Base-by-base conservation (phyloP, 2,329 filamentous ascomycete genomes). In the Cladophialophora carrionii region DNA sequence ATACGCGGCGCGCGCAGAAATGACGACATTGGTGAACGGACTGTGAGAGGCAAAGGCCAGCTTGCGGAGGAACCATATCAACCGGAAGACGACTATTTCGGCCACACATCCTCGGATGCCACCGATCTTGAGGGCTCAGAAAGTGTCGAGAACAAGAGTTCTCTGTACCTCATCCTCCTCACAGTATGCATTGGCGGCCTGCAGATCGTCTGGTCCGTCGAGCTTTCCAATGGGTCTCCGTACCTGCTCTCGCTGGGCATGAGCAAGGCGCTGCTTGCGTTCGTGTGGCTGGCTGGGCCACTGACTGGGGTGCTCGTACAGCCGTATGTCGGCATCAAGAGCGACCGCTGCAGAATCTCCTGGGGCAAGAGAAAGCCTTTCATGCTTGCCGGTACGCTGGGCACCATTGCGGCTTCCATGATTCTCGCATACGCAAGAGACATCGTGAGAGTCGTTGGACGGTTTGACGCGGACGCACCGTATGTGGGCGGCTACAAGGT, bases 121-220 rank as follows among this genome's bases (percentile, higher is more conserved):
- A 56, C 66, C 43, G 61, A 61, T 24, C 54, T 66, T 17, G 68
- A 70, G 10, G 68, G 67, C 1, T 69, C 65, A 2, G 52, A 54
- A 26, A 58, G 66, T 8, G 61, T 73, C 70, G 68, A 72, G 54
- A 73, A 89, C 26, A 96, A 93, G 82, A 93, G 90, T 76, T 81
- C 88, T 53, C 92, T 89, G 87, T 96, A 96, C 77, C 82, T 98
- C 72, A 85, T 96, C 71, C 81, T 96, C 68, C 80, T 98, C 77
- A 96, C 94, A 6, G 82, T 97, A 67, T 88, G 90, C 74, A 90
- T 96, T 71, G 91, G 91, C 66, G 94, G 86, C 81, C 83, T 98
- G 68, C 94, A 98, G 79, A 90, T 98, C 71, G 92, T 94, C 31
- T 98, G 94, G 94, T 93, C 93, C 1, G 92, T 96, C 49, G 94